Percentiles rank a stretch among this genome's conserved stretches.
These are phyloP conservation scores for Pseudogymnoascus sp. DNA, from an alignment of 2,329 filamentous ascomycete species.

Conservation along the genomic window DNA sequence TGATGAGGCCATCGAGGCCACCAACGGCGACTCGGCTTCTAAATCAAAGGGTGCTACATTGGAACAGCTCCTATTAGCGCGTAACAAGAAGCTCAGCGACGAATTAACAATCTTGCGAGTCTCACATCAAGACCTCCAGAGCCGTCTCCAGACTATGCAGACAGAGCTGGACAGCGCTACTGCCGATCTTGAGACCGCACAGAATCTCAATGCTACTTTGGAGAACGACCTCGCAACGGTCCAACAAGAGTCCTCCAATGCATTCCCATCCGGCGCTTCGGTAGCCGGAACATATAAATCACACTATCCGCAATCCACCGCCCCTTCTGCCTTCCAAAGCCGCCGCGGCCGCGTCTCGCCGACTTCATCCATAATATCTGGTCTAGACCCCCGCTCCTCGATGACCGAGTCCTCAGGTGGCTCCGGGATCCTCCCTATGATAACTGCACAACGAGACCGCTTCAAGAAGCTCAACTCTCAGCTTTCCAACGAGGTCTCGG, in stretches of 20 bases:
- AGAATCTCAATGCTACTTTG: conserved; percentile 76
- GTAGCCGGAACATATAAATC: conserved; percentile 87
- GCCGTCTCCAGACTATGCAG: conserved; percentile 68
- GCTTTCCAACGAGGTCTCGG: conserved; percentile 82
- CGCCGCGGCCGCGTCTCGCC: conserved; percentile 70
- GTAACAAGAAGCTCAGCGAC: conserved; percentile 94
- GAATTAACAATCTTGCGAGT: conserved; percentile 89
- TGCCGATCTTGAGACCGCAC: conserved; percentile 75
- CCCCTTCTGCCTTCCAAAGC: conserved; percentile 35
- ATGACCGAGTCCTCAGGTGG: conserved; percentile 46
- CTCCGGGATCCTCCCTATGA: conserved; percentile 91
- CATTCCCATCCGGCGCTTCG: conserved; percentile 82
- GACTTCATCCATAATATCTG: conserved; percentile 95
- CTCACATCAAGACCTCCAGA: conserved; percentile 85
- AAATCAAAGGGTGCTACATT: conserved; percentile 68
- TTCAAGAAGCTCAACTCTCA: conserved; percentile 95
- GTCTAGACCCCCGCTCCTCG: conserved; percentile 64
- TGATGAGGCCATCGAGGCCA: conserved; percentile 35
- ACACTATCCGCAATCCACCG: conserved; percentile 60
- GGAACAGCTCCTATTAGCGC: conserved; percentile 80
- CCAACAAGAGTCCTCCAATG: conserved; percentile 75
- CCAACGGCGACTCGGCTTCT: conserved; percentile 39
- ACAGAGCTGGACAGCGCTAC: conserved; percentile 77
- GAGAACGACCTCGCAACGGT: conserved; percentile 86
- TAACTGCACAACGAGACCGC: conserved; percentile 92